A percentile compares a stretch with the other conserved stretches of the same genome.
Evolutionary conservation across 352 stramenopile genomes (phyloP).

Genomic region (Sclerospora graminicola): DNA sequence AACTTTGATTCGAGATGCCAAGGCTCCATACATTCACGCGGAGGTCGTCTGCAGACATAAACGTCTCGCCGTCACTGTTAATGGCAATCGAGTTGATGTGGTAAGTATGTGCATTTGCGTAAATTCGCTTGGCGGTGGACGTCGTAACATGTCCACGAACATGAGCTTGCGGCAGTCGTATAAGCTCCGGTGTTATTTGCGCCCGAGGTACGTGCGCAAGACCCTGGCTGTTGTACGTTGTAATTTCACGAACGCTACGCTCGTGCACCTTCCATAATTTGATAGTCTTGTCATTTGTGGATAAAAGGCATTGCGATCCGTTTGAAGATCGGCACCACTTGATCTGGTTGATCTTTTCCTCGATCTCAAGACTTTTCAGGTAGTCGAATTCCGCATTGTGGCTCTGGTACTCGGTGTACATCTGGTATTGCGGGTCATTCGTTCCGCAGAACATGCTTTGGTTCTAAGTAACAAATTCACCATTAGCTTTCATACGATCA

Average conservation of each 20-base stretch:
- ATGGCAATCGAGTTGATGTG: conserved; percentile 95
- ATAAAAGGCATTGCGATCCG: conserved; percentile 89
- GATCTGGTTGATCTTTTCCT: conserved; percentile 97
- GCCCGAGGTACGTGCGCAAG: conserved; percentile 16
- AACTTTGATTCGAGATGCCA: conserved; percentile 83
- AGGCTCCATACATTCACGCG: conserved; percentile 94
- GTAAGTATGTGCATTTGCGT: conserved; percentile 92
- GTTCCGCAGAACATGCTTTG: conserved; percentile 22
- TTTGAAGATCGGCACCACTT: conserved; percentile 88
- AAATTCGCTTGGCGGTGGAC: conserved; percentile 80
- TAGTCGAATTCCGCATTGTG: conserved; percentile 98
- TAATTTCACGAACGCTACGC: conserved; percentile 64
- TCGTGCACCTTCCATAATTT: conserved; percentile 93
- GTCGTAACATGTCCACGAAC: conserved; percentile 51
- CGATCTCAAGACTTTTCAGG: conserved; percentile 95
- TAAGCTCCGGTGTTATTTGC: conserved; percentile 24
- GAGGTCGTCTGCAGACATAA: conserved; percentile 93
- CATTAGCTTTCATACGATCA: background rate
- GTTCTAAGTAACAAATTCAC: conserved; percentile 9
- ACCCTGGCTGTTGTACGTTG: conserved; percentile 52
- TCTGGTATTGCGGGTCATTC: conserved; percentile 34
- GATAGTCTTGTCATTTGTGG: conserved; percentile 97
- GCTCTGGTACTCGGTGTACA: conserved; percentile 93
- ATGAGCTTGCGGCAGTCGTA: conserved; percentile 42
- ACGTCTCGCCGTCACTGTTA: conserved; percentile 92